Evolutionary conservation across 2,329 filamentous ascomycete genomes (phyloP).

Genomic region (Bimuria novae-zelandiae): DNA sequence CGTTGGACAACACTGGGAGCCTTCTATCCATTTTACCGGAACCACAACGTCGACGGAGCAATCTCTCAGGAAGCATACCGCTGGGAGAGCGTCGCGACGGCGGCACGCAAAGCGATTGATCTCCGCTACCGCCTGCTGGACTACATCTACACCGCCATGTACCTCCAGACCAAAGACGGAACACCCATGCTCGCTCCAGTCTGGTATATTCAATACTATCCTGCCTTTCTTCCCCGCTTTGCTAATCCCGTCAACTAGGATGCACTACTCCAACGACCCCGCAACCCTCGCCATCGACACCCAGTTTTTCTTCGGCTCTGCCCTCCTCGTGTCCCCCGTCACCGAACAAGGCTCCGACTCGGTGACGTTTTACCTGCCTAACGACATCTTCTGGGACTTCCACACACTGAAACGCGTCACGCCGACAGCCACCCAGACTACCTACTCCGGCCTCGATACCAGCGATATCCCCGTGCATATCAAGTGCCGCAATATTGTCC

Average conservation of each 20-base stretch:
- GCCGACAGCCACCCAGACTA: slow-evolving; percentile 49
- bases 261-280: slow-evolving; percentile 64
- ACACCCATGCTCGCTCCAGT: slow-evolving; percentile 69
- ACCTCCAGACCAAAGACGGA: slow-evolving; percentile 63
- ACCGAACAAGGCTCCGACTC: slow-evolving; percentile 56
- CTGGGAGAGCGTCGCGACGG: slow-evolving; percentile 66
- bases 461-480: slow-evolving; percentile 67
- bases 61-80: slow-evolving; percentile 56
- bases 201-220: slow-evolving; percentile 61
- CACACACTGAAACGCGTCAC: slow-evolving; percentile 35
- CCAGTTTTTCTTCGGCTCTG: slow-evolving; percentile 64
- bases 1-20: slow-evolving; percentile 74
- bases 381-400: slow-evolving; percentile 57
- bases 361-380: slow-evolving; percentile 60
- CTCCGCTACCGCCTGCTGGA: slow-evolving; percentile 78
- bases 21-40: slow-evolving; percentile 74
- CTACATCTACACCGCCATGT: slow-evolving; percentile 75
- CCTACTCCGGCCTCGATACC: slow-evolving; percentile 52
- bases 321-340: slow-evolving; percentile 62
- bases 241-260: slow-evolving; percentile 42
- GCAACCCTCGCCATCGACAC: slow-evolving; percentile 56
- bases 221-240: not conserved
- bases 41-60: slow-evolving; percentile 72
- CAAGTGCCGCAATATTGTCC: slow-evolving; percentile 66
- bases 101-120: slow-evolving; percentile 69